Evolutionary conservation across 257 asterid genomes (phyloP), one percentile per base, ranked within the genome.

Genomic region (Solanum lycopersicoides): DNA sequence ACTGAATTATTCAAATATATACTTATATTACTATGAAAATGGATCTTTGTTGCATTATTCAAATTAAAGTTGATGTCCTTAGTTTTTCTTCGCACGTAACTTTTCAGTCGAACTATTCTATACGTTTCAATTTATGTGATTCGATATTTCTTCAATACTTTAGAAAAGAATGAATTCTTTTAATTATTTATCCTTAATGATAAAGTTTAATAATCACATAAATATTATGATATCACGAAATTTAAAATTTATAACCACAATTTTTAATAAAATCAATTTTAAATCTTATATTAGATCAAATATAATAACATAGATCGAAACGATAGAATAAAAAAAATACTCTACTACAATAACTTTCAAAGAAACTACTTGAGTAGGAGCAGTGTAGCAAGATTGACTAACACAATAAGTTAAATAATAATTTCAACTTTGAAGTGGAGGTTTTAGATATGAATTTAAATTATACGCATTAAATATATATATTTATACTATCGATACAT

Each of bases 371-470:
- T 3, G 7, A 77, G 83, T 42, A 77, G 83, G n/a, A 77, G 37
- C 7, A 42, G 63, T 77, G 39, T 77, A 56, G 63, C 83, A 77
- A 77, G 23, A 76, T 76, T 76, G 83, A 76, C 83, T 76, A 76
- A 76, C 83, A 76, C 3, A 7, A 42, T 76, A 60, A 59, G 68
- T 21, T 60, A 42, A 76, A n/a, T 76, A 76, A 76, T 42, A 41
- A 13, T 76, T 76, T 41, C 65, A 56, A 59, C 66, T 59, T 16
- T 50, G 53, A 21, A 39, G 30, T 39, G 16, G 12, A 75, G 18
- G 12, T n/a, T 75, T 21, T 41, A 9, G 16, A 9, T n/a, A 63
- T 63, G 32, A 63, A 32, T 63, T 60, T 60, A 23, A 60, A 6
- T 60, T 60, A 2, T 60, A 60, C 14, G 1, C 0, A 60, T 4